Base-by-base conservation (phyloP, 805 yeast species). In the Diddensiella caesifluorescens region DNA sequence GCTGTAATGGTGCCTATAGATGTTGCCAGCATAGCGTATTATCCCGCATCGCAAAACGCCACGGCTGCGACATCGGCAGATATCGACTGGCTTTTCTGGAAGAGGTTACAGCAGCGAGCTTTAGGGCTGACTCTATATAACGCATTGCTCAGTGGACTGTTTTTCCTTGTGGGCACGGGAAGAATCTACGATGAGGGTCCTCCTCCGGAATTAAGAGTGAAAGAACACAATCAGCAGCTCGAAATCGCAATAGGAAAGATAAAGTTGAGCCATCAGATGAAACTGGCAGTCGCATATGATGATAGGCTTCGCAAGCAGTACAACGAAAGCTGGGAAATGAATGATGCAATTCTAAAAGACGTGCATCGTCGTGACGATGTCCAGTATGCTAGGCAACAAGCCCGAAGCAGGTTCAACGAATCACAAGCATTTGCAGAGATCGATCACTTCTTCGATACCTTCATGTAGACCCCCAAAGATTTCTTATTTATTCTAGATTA, bases 71-170 rank as follows among this genome's bases (percentile, higher is more conserved):
- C 48, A 4, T 27, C 33, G 28, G 16, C 27, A 12, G 29, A 39
- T 27, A 42, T 46, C 3, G 44, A 38, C 18, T 49, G 53, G 54
- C 22, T 47, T 21, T 49, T 42, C 35, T 48, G 52, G 53, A 23
- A 34, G 15, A 35, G 44, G 30, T 42, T 45, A 1, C 35, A 27
- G n/a, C 35, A 32, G 22, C 34, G 54, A 23, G 52, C 44, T 1
- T 25, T 22, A 15, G 33, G 31, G 3, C 36, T 51, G 9, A 42
- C 47, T 6, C 30, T 13, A 5, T 38, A 38, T 38, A 46, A 49
- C 22, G 33, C 25, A 4, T 28, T 40, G 7, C 21, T 45, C 4
- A 50, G 37, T 1, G 27, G 27, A 4, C 19, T 47, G 30, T 16
- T 49, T 15, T 44, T 33, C 26, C 40, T 50, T 22, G 28, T 49